Evolutionary conservation across 2,329 filamentous ascomycete species (phyloP), one percentile per base, ranked within the genome.

Genomic region (Pseudocercospora fuligena): DNA sequence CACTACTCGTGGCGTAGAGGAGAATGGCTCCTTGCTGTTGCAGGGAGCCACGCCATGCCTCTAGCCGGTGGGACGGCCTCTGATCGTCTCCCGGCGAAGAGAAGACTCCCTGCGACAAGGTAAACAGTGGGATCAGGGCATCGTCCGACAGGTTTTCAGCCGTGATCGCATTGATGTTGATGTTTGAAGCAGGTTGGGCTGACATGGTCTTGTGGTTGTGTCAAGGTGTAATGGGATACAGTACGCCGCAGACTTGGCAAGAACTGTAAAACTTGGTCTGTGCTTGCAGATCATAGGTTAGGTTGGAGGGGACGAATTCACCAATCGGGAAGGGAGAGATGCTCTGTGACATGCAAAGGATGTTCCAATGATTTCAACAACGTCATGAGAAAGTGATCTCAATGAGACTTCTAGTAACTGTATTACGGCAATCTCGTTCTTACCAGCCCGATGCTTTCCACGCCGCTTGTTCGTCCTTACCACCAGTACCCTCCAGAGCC

Each of bases 401-500:
- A 14, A 33, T 33, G 31, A 31, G 7, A 31, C 11, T 12, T 33
- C 9, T 33, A 2, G 11, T 12, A 33, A 11, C 31, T 33, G 9
- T 12, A 33, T 8, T 33, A 33, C 9, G 12, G 2, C 8, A 5
- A 2, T 14, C 12, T n/a, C 14, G n/a, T 5, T n/a, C 16, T 54
- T 11, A 54, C 51, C 51, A 51, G 19, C 47, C 47, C 14, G 21
- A 25, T 11, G 23, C 25, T 2, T 3, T 25, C 51, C 21, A 25
- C 4, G 23, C 51, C 27, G 51, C 21, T 6, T 54, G 14, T 16
- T 54, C 47, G 19, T 51, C 23, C 47, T 25, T 31, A 1, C 59
- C 47, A 9, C 59, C 65, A 21, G 67, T 60, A 56, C 58, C 29
- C 33, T 67, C 25, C 27, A 70, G 33, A 21, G 43, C 57, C 5